These are phyloP conservation scores for Closterium sp. DNA, from an alignment of 139 green algal species.

Conservation along the genomic window DNA sequence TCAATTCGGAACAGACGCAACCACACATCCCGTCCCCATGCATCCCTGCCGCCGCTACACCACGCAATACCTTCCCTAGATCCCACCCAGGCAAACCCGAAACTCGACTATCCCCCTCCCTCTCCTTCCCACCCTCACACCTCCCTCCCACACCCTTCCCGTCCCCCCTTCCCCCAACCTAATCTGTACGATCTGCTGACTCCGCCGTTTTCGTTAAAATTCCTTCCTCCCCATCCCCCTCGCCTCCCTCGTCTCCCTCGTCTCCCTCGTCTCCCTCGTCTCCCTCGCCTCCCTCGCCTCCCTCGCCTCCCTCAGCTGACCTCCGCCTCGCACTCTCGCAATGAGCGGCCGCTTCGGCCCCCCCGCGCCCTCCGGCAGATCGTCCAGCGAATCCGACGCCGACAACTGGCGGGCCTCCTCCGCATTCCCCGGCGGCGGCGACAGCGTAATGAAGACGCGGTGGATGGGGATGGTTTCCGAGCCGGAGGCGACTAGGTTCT, in stretches of 20 bases:
- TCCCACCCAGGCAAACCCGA: not conserved
- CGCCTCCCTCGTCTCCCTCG: not conserved
- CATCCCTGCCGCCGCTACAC: not conserved
- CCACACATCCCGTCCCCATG: too few relatives aligned
- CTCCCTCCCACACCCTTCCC: not conserved
- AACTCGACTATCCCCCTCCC: not conserved
- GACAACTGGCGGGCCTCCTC: not conserved
- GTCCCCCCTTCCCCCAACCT: not conserved
- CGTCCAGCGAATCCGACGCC: not conserved
- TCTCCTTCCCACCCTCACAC: too few relatives aligned
- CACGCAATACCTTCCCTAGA: not conserved
- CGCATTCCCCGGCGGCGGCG: not conserved
- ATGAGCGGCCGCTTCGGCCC: not conserved
- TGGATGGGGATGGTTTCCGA: not conserved
- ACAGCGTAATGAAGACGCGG: not conserved
- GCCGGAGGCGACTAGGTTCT: not conserved
- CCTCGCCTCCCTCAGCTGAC: not conserved
- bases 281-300: not conserved
- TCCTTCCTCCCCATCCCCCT: not conserved
- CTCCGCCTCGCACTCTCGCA: not conserved
- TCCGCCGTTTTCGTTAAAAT: not conserved
- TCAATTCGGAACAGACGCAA: too few relatives aligned
- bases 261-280: not conserved
- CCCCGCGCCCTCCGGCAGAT: not conserved
- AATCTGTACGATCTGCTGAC: not conserved